phyloP scores from a whole-genome alignment of 257 asterid genomes.

The Capsicum rhomboideum region DNA sequence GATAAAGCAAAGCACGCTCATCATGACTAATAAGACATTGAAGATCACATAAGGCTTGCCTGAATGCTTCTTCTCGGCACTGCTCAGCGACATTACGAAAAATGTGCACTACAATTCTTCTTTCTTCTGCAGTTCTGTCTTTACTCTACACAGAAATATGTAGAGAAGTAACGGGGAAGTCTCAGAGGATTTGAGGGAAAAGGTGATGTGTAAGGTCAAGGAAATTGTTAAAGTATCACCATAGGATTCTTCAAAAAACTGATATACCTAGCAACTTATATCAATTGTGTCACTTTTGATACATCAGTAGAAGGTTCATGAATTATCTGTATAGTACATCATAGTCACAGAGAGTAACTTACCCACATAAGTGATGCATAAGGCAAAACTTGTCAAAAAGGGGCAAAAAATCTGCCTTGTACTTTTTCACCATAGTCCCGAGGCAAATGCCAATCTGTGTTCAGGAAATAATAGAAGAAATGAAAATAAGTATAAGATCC shows the following conservation, averaged over 20 bases:
- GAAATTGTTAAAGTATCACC: background rate
- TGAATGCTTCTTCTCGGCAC: conserved; percentile 6
- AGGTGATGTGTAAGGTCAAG: background rate
- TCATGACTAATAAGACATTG: background rate
- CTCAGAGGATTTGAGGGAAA: background rate
- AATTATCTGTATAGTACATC: background rate
- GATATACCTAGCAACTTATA: background rate
- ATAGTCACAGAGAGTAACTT: background rate
- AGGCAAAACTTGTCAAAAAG: background rate
- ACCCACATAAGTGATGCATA: background rate
- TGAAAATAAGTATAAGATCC: background rate
- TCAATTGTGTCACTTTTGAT: background rate
- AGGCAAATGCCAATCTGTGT: background rate
- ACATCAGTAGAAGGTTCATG: background rate
- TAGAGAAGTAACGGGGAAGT: background rate
- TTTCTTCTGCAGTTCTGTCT: background rate
- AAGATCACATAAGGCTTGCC: background rate
- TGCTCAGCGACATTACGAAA: background rate
- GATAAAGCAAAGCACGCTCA: background rate
- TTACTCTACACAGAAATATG: too few relatives aligned
- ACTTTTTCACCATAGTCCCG: background rate
- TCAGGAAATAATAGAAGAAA: background rate
- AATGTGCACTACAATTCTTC: background rate
- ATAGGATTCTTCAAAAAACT: background rate
- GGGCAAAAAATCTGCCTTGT: background rate